Evolutionary conservation across 2,329 filamentous ascomycete species (phyloP).

Genomic region (Ramularia endophylla): DNA sequence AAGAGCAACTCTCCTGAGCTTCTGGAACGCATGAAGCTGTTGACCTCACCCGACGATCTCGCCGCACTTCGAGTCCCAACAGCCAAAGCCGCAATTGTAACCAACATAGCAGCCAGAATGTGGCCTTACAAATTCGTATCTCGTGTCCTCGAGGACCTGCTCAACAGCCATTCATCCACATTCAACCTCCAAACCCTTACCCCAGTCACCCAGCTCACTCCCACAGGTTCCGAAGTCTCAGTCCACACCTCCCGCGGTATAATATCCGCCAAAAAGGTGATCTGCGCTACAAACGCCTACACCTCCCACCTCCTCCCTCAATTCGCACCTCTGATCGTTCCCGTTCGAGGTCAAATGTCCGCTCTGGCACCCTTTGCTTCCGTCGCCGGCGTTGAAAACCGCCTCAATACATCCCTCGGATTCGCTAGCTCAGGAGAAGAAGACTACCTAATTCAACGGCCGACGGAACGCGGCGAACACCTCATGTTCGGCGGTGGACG

Average conservation of each 20-base stretch:
- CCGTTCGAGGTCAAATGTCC: constrained; percentile 68
- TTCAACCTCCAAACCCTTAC: constrained; percentile 75
- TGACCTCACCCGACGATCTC: constrained; percentile 41
- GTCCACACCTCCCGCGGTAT: constrained; percentile 55
- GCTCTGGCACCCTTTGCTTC: constrained; percentile 54
- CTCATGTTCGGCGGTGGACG: constrained; percentile 69
- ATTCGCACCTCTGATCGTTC: constrained; percentile 67
- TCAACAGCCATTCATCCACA: constrained; percentile 21
- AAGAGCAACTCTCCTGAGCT: constrained; percentile 52
- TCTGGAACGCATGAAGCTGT: constrained; percentile 36
- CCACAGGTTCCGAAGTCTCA: not conserved
- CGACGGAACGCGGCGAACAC: constrained; percentile 45
- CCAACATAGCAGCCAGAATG: constrained; percentile 59
- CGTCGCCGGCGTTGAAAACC: constrained; percentile 23
- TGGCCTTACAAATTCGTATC: constrained; percentile 84
- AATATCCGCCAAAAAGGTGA: constrained; percentile 56
- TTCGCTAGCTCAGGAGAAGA: constrained; percentile 57
- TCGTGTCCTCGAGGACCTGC: constrained; percentile 59
- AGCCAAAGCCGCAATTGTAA: constrained; percentile 59
- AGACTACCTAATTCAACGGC: constrained; percentile 69
- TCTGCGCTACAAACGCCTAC: constrained; percentile 80
- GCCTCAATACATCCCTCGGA: constrained; percentile 56
- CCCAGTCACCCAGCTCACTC: constrained; percentile 43
- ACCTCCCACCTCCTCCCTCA: constrained; percentile 67
- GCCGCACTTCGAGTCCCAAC: constrained; percentile 46